Evolutionary conservation across 768 basidiomycete genomes (phyloP).

Genomic region (Tulasnella sp.): DNA sequence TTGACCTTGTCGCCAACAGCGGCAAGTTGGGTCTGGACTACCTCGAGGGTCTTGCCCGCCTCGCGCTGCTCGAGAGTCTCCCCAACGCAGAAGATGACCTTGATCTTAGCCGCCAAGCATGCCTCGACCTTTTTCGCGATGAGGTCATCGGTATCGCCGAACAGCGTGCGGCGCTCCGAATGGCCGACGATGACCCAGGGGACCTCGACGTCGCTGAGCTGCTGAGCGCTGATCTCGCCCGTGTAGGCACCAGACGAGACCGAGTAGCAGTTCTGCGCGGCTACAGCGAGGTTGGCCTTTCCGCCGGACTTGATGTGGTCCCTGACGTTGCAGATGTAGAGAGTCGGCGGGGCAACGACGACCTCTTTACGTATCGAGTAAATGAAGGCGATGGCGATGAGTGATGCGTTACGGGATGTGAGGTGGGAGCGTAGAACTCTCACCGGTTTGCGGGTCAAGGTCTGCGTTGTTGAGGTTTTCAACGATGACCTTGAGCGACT

Average conservation of each 20-base stretch:
- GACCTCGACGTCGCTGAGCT: conserved; percentile 80
- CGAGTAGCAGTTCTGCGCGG: conserved; percentile 89
- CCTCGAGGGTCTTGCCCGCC: conserved; percentile 63
- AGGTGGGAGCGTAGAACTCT: conserved; percentile 29
- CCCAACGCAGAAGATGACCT: conserved; percentile 93
- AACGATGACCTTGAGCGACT: conserved; percentile 62
- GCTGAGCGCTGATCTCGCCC: conserved; percentile 86
- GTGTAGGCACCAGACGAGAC: conserved; percentile 88
- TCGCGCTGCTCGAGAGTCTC: conserved; percentile 91
- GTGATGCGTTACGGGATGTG: conserved; percentile 25
- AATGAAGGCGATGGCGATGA: neutral
- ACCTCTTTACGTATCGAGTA: conserved; percentile 56
- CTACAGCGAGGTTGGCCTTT: conserved; percentile 58
- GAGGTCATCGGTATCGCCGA: conserved; percentile 78
- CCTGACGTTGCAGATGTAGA: conserved; percentile 78
- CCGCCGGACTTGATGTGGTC: conserved; percentile 40
- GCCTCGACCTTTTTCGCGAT: conserved; percentile 85
- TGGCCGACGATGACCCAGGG: conserved; percentile 95
- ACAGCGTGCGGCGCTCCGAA: conserved; percentile 91
- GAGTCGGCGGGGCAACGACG: conserved; percentile 83
- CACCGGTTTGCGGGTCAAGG: conserved; percentile 73
- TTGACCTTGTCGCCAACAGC: conserved; percentile 62
- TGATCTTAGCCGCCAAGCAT: conserved; percentile 68
- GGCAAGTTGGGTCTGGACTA: conserved; percentile 78
- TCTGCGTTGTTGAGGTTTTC: conserved; percentile 70